These are phyloP conservation scores for Lachnellula subtilissima DNA, from an alignment of 2,329 filamentous ascomycete species.

Conservation along the genomic window DNA sequence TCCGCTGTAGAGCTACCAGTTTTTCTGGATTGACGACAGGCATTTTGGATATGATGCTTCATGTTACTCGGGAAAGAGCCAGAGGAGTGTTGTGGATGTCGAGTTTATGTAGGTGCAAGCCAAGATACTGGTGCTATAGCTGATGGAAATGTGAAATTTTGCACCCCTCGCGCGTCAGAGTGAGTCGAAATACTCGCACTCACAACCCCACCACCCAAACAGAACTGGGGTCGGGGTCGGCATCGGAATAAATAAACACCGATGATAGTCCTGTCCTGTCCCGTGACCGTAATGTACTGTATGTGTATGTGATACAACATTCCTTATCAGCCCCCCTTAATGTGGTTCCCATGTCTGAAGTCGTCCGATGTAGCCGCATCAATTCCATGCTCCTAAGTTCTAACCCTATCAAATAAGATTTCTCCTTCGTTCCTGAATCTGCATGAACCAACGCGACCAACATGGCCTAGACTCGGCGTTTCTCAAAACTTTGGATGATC, in stretches of 20 bases:
- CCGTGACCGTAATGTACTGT: too few species aligned
- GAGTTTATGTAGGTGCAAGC: background rate
- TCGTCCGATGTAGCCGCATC: too few species aligned
- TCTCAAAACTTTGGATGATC: background rate
- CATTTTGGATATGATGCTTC: constrained; percentile 49
- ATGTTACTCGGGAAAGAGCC: constrained; percentile 5
- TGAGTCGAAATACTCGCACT: background rate
- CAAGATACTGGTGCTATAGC: background rate
- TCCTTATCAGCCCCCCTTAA: background rate
- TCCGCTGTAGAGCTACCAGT: constrained; percentile 82
- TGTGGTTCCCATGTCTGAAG: background rate
- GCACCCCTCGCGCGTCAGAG: background rate
- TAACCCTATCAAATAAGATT: background rate
- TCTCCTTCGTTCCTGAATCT: background rate
- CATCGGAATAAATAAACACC: too few species aligned
- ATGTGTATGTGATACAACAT: too few species aligned
- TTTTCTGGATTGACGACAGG: constrained; percentile 88
- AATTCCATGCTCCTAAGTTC: background rate
- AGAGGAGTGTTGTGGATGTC: background rate
- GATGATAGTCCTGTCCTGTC: too few species aligned
- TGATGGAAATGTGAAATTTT: background rate
- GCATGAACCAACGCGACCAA: background rate
- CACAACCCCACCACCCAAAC: background rate
- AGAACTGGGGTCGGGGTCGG: too few species aligned
- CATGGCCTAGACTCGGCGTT: background rate